Evolutionary conservation across 768 basidiomycete species (phyloP), one percentile per base, ranked within the genome.

Genomic region (Boletus vermiculosoides): DNA sequence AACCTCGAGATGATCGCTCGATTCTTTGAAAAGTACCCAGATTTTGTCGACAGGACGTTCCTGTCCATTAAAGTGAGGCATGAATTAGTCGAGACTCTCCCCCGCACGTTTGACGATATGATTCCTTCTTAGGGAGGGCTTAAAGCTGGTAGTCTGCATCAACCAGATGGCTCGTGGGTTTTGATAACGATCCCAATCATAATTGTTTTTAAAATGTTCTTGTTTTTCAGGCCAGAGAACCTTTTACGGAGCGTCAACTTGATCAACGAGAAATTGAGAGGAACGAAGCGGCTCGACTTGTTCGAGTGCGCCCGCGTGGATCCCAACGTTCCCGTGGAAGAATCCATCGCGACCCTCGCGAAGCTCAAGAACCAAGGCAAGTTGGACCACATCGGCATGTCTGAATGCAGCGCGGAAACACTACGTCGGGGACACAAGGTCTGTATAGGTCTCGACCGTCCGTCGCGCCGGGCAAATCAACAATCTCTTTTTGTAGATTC

Each of bases 341-440:
- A 80, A 4, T 61, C 66, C 8, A 76, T 80, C 54, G 63, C 70
- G 36, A 72, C 69, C n/a, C 75, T 88, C 36, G 72, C 72, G 16
- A 69, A 63, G 4, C 68, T 87, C 41, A 68, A 57, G 28, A 23
- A 12, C 15, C 33, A 57, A 41, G 66, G 66, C 18, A 69, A 69
- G 48, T 39, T 86, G 67, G 74, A 78, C 60, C 78, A 86, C 65
- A 83, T 88, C 50, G 83, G 83, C 1, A 59, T 88, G 47, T 81
- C 80, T 4, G 86, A 87, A 66, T 78, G 79, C 60, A 73, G 69
- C 28, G 80, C 76, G 0, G 73, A 68, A 15, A 82, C 84, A 0
- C 71, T 90, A 62, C 77, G 66, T 66, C 76, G 60, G 50, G 76
- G 64, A 30, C 53, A 67, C 53, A 56, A 71, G 65, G 59, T 56